A percentile compares a stretch with the other conserved stretches of the same genome.
phyloP scores from a whole-genome alignment of 2,329 filamentous ascomycete genomes.

The Sporothrix brasiliensis region DNA sequence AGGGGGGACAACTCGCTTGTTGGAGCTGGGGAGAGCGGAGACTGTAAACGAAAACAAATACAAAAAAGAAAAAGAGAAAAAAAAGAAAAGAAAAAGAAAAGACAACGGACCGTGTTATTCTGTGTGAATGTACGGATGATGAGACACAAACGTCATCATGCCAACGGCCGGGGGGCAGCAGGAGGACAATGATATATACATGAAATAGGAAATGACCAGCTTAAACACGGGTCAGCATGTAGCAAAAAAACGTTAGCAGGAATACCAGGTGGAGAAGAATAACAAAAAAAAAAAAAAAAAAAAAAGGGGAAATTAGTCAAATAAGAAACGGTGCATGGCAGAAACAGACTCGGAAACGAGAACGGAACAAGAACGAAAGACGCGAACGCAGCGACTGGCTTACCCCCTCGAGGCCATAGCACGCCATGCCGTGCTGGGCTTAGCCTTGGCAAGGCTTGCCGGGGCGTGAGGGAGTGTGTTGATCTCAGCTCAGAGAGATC shows the following conservation, averaged over 20 bases:
- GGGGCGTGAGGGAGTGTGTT: neutral
- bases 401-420: neutral
- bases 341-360: neutral
- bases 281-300: neutral
- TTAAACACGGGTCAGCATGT: conserved; percentile 2
- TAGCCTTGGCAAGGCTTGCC: neutral
- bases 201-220: neutral
- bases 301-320: neutral
- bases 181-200: neutral
- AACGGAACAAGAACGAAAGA: too few relatives aligned
- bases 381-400: too few relatives aligned
- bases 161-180: neutral
- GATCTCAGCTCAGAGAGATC: neutral
- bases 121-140: neutral
- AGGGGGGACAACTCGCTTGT: neutral
- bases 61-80: neutral
- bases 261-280: neutral
- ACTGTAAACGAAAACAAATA: neutral
- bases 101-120: neutral
- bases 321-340: neutral
- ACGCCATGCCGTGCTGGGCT: conserved; percentile 12
- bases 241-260: neutral
- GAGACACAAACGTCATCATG: neutral
- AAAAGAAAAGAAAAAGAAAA: neutral
- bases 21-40: neutral